phyloP scores from a whole-genome alignment of 768 basidiomycete species.

The Tylopilus subfusipes region DNA sequence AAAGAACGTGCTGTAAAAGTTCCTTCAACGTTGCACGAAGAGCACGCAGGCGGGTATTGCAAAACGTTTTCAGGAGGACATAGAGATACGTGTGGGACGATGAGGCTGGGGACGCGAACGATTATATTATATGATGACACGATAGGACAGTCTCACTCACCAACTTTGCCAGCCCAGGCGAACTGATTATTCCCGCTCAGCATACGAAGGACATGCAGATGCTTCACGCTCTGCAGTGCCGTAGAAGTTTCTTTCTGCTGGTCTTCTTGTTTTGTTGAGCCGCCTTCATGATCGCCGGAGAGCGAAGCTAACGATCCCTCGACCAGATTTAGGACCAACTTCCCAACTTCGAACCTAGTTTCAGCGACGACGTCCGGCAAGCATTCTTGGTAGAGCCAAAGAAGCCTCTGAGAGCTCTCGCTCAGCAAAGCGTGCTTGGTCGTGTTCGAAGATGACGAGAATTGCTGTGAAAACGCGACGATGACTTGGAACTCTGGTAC shows the following conservation, averaged over 20 bases:
- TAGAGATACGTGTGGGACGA: conserved; percentile 64
- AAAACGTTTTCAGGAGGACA: conserved; percentile 66
- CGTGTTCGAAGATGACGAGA: conserved; percentile 27
- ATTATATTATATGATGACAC: conserved; percentile 1
- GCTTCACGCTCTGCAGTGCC: conserved; percentile 52
- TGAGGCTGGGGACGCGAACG: conserved; percentile 29
- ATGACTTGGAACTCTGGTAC: conserved; percentile 87
- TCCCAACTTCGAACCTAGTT: conserved; percentile 82
- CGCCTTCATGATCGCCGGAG: conserved; percentile 3
- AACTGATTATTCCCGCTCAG: conserved; percentile 80
- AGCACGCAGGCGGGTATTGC: conserved; percentile 45
- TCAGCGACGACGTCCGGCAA: conserved; percentile 74
- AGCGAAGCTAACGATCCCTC: conserved; percentile 27
- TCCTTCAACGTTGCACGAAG: conserved; percentile 48
- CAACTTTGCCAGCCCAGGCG: conserved; percentile 68
- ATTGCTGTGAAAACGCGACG: conserved; percentile 73
- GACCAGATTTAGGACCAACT: conserved; percentile 55
- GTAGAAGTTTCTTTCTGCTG: conserved; percentile 12
- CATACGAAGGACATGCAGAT: conserved; percentile 74
- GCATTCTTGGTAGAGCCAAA: conserved; percentile 82
- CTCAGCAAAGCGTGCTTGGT: conserved; percentile 60
- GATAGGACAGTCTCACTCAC: conserved; percentile 39
- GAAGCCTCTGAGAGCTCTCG: conserved; percentile 74
- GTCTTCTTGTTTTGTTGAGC: conserved; percentile 12
- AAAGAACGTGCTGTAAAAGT: conserved; percentile 65